Conservation (phyloP, 345 rosid species). For the Populus davidiana region DNA sequence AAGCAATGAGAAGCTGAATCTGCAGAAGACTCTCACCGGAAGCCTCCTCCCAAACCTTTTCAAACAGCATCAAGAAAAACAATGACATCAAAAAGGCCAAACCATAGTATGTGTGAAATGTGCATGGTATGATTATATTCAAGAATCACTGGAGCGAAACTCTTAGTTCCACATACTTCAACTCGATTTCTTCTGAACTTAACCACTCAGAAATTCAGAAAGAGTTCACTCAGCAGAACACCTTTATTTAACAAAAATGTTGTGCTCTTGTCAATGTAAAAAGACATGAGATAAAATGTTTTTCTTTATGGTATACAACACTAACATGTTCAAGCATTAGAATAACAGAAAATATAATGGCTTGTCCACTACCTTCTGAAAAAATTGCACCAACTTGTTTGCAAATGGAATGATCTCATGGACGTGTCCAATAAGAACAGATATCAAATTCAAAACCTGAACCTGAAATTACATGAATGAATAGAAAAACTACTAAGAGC, state of each 20-base stretch:
- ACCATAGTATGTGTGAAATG: not conserved
- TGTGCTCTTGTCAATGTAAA: not conserved
- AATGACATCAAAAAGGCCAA: not conserved
- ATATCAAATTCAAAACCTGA: conserved; percentile 86
- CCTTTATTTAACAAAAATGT: not conserved
- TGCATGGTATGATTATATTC: not conserved
- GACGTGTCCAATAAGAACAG: conserved; percentile 77
- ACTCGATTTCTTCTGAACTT: not conserved
- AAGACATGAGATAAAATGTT: not conserved
- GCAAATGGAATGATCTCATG: conserved; percentile 72
- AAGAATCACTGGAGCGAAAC: not conserved
- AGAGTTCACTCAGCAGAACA: not conserved
- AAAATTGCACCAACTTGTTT: conserved; percentile 73
- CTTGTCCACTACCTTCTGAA: conserved; percentile 59
- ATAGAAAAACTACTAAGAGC: not conserved
- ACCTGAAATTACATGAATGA: conserved; percentile 54
- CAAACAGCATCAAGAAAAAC: conserved; percentile 10
- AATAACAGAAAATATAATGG: conserved; percentile 8
- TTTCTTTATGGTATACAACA: not conserved
- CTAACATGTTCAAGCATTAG: not conserved
- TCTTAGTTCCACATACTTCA: not conserved
- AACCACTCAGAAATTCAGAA: not conserved
- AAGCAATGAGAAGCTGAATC: conserved; percentile 95
- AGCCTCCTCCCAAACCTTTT: conserved; percentile 94
- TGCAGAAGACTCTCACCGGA: conserved; percentile 94